Percentiles rank a stretch among this genome's conserved stretches.
These are phyloP conservation scores for Microbotryomycetes sp. DNA, from an alignment of 1,284 basidiomycete genomes.

Conservation along the genomic window DNA sequence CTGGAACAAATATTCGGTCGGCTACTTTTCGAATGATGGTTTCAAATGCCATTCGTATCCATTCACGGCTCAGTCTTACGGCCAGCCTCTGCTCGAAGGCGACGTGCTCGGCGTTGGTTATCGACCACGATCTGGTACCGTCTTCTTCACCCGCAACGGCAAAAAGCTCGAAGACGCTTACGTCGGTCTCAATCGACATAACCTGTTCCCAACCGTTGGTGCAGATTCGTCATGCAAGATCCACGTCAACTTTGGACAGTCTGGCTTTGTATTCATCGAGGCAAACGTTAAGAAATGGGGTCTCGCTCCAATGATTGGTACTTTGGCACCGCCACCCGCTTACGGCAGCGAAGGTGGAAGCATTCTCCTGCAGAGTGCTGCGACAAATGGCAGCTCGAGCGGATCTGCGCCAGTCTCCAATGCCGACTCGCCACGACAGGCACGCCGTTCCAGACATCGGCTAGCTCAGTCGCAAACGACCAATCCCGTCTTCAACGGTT, in stretches of 20 bases:
- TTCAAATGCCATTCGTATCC: conserved; percentile 98
- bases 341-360: conserved; percentile 92
- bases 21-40: conserved; percentile 84
- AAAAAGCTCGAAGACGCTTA: conserved; percentile 92
- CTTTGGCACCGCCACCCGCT: conserved; percentile 87
- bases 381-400: conserved; percentile 37
- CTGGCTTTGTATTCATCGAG: conserved; percentile 95
- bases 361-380: conserved; percentile 80
- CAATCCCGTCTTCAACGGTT: conserved; percentile 16
- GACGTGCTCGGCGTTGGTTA: conserved; percentile 91
- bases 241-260: conserved; percentile 91
- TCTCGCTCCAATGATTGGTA: conserved; percentile 86
- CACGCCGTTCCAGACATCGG: background rate
- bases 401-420: background rate
- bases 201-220: conserved; percentile 89
- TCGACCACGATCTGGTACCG: conserved; percentile 85
- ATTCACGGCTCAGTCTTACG: conserved; percentile 80
- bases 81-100: conserved; percentile 79
- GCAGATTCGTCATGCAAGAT: conserved; percentile 89
- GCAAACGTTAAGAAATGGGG: conserved; percentile 99
- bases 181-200: conserved; percentile 75
- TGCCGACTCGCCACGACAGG: background rate
- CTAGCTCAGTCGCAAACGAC: no score
- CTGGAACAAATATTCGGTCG: conserved; percentile 81
- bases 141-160: conserved; percentile 94